phyloP scores from a whole-genome alignment of 2,329 filamentous ascomycete genomes.

The Pseudogymnoascus pannorum region DNA sequence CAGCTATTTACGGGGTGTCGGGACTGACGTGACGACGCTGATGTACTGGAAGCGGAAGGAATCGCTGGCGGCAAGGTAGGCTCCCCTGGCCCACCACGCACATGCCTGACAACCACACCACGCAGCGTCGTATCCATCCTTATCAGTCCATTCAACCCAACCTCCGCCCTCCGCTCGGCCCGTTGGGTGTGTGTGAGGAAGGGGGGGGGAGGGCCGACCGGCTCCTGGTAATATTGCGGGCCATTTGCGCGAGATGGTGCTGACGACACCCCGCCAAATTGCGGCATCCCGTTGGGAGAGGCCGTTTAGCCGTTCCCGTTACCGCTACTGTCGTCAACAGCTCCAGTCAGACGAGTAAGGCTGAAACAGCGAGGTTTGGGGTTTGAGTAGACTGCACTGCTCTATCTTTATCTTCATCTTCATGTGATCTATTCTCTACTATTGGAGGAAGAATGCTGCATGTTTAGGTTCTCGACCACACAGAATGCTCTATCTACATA shows the following conservation, averaged over 20 bases:
- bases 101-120: background rate
- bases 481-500: background rate
- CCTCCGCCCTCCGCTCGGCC: background rate
- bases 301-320: background rate
- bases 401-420: background rate
- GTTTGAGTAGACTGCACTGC: background rate
- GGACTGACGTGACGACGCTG: background rate
- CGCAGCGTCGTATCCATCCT: constrained; percentile 3
- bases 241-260: background rate
- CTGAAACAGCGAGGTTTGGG: background rate
- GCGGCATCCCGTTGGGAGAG: background rate
- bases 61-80: background rate
- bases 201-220: background rate
- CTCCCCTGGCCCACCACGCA: background rate
- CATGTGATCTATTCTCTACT: background rate
- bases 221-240: background rate
- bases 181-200: background rate
- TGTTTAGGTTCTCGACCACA: no score
- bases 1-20: background rate
- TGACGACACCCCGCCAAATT: background rate
- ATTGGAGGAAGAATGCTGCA: background rate
- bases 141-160: background rate
- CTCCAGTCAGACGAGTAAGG: background rate
- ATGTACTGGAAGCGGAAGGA: background rate
- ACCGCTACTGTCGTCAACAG: background rate